Evolutionary conservation across 169 alveolate genomes (phyloP), one percentile per base, ranked within the genome.

Genomic region (Plasmodium inui): DNA sequence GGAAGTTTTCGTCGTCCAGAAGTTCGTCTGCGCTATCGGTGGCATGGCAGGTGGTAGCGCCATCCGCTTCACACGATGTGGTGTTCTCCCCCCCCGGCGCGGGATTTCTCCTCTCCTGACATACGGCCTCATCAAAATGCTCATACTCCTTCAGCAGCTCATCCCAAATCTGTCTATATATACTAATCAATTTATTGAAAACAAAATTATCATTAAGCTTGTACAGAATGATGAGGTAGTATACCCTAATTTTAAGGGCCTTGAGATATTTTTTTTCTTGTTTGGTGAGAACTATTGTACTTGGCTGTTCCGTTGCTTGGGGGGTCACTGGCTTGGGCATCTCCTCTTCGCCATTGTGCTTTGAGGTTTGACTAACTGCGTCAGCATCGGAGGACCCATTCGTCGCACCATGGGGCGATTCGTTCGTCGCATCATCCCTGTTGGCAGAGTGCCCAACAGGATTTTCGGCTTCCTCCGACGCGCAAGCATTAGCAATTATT

Each of bases 121-220:
- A 34, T n/a, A 72, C 30, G 10, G 19, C 57, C 53, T 85, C 79
- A 30, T 80, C 94, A 89, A 37, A 89, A 8, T 41, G 22, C 17
- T 79, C 46, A 67, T 79, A 89, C 30, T 89, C 94, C 8, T 32
- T 50, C 39, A 41, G 83, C n/a, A 89, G 82, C 46, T 89, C 94
- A 57, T 89, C 82, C 80, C 67, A 89, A 32, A 89, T 89, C 72
- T 89, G 94, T 26, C 90, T 89, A 67, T 89, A 89, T 61, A 89
- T 89, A 17, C 84, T 50, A 26, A 89, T 89, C 26, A 89, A 70
- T 46, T 89, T 89, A 34, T 89, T 89, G 82, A 89, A 89, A 79
- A 89, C 22, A 70, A 89, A 89, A 89, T 81, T 89, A 79, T 89
- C 94, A 80, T 89, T 89, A 67, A 89, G 72, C 53, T 89, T 89